These are phyloP conservation scores for Coriolopsis trogii DNA, from an alignment of 1,284 basidiomycete genomes.

Conservation along the genomic window DNA sequence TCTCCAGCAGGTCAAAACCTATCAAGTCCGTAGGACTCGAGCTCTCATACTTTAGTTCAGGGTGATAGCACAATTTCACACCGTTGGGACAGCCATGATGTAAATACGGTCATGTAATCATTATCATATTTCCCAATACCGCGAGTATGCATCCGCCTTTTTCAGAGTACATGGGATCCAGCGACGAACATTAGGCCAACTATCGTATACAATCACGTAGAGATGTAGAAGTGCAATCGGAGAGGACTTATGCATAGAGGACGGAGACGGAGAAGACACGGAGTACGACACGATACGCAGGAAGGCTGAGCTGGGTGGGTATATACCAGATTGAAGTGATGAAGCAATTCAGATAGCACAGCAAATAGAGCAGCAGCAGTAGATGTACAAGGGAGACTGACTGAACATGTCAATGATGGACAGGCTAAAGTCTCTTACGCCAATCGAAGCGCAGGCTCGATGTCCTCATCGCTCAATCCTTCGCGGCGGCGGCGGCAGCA, in stretches of 20 bases:
- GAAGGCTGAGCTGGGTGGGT: slow-evolving; percentile 8
- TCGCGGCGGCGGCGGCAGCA: slow-evolving; percentile 22
- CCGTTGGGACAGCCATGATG: no score
- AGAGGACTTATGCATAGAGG: not conserved
- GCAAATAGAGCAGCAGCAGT: slow-evolving; percentile 1
- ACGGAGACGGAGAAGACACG: not conserved
- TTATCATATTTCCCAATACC: slow-evolving; percentile 10
- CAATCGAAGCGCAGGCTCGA: not conserved
- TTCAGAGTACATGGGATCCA: no score
- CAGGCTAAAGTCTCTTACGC: no score
- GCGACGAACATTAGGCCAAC: slow-evolving; percentile 17
- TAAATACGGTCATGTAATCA: slow-evolving; percentile 1
- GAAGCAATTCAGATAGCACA: slow-evolving; percentile 5
- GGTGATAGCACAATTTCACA: slow-evolving; percentile 38
- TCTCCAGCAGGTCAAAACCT: slow-evolving; percentile 81
- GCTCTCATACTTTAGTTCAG: slow-evolving; percentile 89
- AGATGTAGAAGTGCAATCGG: not conserved
- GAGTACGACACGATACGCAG: not conserved
- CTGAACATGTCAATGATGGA: no score
- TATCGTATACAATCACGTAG: slow-evolving; percentile 20
- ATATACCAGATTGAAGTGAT: slow-evolving; percentile 7
- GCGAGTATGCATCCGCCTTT: slow-evolving; percentile 19
- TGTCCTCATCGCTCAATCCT: slow-evolving; percentile 15
- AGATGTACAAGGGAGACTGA: slow-evolving; percentile 8
- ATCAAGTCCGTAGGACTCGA: slow-evolving; percentile 89